These are phyloP conservation scores for Backusella tarrabulga DNA, from an alignment of 192 early-diverging fungal species.

Conservation along the genomic window DNA sequence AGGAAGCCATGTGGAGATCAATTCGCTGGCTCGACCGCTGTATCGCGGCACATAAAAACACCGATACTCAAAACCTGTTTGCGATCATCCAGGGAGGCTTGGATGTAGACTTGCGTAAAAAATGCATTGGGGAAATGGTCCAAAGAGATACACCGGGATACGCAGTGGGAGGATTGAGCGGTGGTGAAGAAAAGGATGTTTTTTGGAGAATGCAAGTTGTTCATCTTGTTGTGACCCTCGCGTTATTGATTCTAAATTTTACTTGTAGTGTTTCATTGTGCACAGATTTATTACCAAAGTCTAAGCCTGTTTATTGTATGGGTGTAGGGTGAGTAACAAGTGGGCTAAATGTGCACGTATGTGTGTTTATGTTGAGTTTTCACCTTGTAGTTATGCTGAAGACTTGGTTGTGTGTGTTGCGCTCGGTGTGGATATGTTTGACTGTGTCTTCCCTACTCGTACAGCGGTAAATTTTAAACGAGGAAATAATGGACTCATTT, in stretches of 20 bases:
- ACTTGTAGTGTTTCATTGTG: slow-evolving; percentile 58
- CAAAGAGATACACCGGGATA: slow-evolving; percentile 82
- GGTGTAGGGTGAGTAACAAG: slow-evolving; percentile 67
- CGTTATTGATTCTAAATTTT: background rate
- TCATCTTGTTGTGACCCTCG: background rate
- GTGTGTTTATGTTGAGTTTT: background rate
- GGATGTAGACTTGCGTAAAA: slow-evolving; percentile 61
- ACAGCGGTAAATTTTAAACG: slow-evolving; percentile 57
- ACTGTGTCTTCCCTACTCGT: slow-evolving; percentile 88
- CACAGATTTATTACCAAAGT: slow-evolving; percentile 76
- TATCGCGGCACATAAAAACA: slow-evolving; percentile 67
- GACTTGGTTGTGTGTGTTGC: slow-evolving; percentile 85
- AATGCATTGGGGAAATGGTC: slow-evolving; percentile 74
- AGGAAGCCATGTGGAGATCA: slow-evolving; percentile 88
- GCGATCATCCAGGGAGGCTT: slow-evolving; percentile 89
- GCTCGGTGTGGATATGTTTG: slow-evolving; percentile 89
- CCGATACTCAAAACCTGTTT: slow-evolving; percentile 78
- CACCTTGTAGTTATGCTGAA: slow-evolving; percentile 59
- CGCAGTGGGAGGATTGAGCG: slow-evolving; percentile 83
- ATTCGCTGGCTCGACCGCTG: slow-evolving; percentile 88
- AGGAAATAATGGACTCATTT: background rate
- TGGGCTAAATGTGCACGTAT: background rate
- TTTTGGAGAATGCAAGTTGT: slow-evolving; percentile 74
- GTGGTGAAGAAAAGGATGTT: slow-evolving; percentile 82
- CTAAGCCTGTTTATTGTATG: slow-evolving; percentile 91